phyloP scores from a whole-genome alignment of 2,329 filamentous ascomycete species.

The Dothistroma pini region DNA sequence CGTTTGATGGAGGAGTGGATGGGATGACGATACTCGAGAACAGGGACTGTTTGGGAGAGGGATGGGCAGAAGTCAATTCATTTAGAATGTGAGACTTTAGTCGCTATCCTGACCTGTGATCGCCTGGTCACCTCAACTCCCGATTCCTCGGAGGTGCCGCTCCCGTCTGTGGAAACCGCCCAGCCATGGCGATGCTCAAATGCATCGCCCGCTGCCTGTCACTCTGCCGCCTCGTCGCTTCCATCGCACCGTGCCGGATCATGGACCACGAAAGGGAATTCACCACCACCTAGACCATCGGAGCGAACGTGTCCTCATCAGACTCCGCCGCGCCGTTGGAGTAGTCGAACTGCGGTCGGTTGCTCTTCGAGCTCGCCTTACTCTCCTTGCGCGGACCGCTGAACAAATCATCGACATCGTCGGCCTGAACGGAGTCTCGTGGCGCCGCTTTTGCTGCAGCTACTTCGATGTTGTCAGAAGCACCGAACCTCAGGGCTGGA shows the following conservation, averaged over 20 bases:
- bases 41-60: conserved; percentile 35
- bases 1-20: conserved; percentile 30
- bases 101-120: too few species aligned
- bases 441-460: background rate
- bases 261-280: too few species aligned
- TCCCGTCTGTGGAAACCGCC: too few species aligned
- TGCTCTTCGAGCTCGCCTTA: conserved; percentile 10
- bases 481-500: background rate
- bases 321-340: conserved; percentile 1
- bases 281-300: background rate
- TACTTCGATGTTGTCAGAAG: background rate
- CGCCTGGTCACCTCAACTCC: too few species aligned
- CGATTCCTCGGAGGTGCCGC: too few species aligned
- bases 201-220: background rate
- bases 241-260: too few species aligned
- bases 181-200: background rate
- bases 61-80: conserved; percentile 35
- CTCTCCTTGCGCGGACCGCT: background rate
- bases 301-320: conserved; percentile 1
- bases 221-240: too few species aligned
- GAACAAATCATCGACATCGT: conserved; percentile 4
- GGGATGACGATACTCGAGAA: conserved; percentile 37
- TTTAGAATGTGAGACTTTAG: conserved; percentile 3
- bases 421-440: background rate
- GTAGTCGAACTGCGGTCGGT: conserved; percentile 3